Base-by-base conservation (phyloP, 75 land plant species). In the Pinus tabuliformis region DNA sequence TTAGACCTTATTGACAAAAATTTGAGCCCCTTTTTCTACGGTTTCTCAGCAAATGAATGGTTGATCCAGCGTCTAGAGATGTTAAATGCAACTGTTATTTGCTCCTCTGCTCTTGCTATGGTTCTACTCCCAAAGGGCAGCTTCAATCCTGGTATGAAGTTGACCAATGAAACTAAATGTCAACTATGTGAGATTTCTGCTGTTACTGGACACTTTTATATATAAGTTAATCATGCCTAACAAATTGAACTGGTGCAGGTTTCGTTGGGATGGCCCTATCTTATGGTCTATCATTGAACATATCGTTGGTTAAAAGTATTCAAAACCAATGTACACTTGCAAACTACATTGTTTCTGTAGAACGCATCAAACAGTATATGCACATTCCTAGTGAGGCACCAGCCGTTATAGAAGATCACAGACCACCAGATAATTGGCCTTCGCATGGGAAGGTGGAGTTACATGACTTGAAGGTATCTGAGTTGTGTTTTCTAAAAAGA, bases 381-480 rank as follows among this genome's bases (percentile, higher is more conserved):
- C 14, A 86, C 94, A 91, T 93, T 62, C 76, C 86, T 57, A 87
- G 88, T 79, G 99, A 96, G 66, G 91, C 94, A 17, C 87, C 99
- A 20, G 87, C 84, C 66, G 70, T 91, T 13, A 82, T 91, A 49
- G 86, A 90, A 39, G 85, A 60, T 54, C 83, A 75, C 21, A 83
- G 94, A 18, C 94, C 96, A 18, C 81, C 87, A 20, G 39, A 66
- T 2, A 75, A 82, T 28, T 94, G 97, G 97, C 97, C 97, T 1
- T 56, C 73, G 56, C 70, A 75, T 28, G 97, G 97, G 39, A 90
- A 81, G 79, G 91, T 94, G 16, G 97, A 90, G 37, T 73, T 92
- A 56, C 84, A 79, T 49, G 81, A 94, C 75, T 76, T 91, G 65
- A 73, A 94, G 92, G 97, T 92, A 26, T 2, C 63, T 61, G 22